Evolutionary conservation across 2,329 filamentous ascomycete genomes (phyloP).

Genomic region (Calonectria honghensis): DNA sequence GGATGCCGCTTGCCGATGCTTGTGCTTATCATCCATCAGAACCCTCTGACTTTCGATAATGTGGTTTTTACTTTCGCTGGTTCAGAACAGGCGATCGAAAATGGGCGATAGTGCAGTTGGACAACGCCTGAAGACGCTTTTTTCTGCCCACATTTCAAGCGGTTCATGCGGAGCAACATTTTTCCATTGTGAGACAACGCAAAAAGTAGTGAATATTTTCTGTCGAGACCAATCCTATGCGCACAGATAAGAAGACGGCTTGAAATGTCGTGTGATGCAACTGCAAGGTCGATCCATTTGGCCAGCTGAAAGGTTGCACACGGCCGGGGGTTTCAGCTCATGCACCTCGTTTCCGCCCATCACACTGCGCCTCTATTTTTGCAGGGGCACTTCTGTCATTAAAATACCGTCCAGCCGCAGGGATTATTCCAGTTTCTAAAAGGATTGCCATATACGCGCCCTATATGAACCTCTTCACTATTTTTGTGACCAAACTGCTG

Average conservation of each 20-base stretch:
- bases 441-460: neutral
- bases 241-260: neutral
- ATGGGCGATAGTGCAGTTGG: neutral
- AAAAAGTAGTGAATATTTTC: neutral
- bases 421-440: neutral
- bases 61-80: neutral
- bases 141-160: neutral
- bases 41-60: neutral
- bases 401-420: neutral
- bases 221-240: neutral
- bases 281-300: neutral
- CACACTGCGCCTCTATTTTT: neutral
- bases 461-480: neutral
- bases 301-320: slow-evolving; percentile 7
- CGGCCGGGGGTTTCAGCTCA: slow-evolving; percentile 9
- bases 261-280: neutral
- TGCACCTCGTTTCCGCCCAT: neutral
- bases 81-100: neutral
- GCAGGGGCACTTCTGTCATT: neutral
- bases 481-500: neutral
- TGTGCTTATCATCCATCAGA: neutral
- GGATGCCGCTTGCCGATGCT: neutral
- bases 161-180: neutral
- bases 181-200: neutral
- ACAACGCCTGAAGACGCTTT: neutral